Evolutionary conservation across 225 moss, liverwort and hornwort species (phyloP).

Genomic region (Physcomitrellopsis africana): DNA sequence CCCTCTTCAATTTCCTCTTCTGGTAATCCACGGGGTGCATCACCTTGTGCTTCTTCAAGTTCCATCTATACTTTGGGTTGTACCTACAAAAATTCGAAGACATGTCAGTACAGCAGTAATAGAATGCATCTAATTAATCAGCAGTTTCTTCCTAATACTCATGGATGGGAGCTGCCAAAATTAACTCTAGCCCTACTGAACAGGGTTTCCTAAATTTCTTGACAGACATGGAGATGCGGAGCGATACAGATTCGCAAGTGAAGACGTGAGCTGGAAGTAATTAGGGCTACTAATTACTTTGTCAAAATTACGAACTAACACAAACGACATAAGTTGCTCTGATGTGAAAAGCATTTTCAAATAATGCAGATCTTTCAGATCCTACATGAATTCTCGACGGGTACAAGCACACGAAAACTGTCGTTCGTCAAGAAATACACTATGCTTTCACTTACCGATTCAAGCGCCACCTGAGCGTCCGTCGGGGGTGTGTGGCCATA

Average conservation of each 20-base stretch:
- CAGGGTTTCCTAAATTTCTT: neutral
- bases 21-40: constrained; percentile 57
- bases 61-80: constrained; percentile 52
- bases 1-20: constrained; percentile 46
- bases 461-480: constrained; percentile 54
- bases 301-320: too few relatives aligned
- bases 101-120: neutral
- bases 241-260: neutral
- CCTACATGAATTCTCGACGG: too few relatives aligned
- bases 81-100: constrained; percentile 36
- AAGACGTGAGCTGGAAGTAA: neutral
- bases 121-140: neutral
- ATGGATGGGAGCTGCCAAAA: neutral
- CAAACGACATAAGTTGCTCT: too few relatives aligned
- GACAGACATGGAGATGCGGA: too few relatives aligned
- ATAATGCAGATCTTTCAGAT: too few relatives aligned
- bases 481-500: constrained; percentile 50
- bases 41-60: constrained; percentile 61
- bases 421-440: too few relatives aligned
- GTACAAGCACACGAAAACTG: too few relatives aligned
- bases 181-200: neutral
- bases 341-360: too few relatives aligned
- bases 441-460: constrained; percentile 40
- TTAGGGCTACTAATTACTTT: too few relatives aligned
- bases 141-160: neutral